Evolutionary conservation across 176 grass and related monocot species (phyloP), one percentile per base, ranked within the genome.

Genomic region (Triticum timopheevii): DNA sequence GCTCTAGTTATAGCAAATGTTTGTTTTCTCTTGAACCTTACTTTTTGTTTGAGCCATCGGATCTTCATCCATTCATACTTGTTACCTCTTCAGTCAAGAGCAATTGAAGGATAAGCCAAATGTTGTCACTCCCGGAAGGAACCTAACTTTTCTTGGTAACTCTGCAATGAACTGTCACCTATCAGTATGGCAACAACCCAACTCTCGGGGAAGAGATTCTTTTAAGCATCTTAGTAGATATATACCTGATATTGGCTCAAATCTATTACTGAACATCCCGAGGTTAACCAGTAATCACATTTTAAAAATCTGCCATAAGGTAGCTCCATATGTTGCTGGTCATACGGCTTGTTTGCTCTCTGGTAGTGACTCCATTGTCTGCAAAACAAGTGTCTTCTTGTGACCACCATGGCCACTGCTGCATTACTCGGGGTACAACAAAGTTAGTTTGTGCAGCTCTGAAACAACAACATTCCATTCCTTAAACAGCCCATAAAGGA

Each of bases 21-120:
- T 13, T 13, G 44, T 47, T 47, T 13, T 47, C 42, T 47, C 44
- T 47, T 47, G 44, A 47, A 47, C 44, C 11, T 13, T 47, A 12
- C 3, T 1, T 47, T 47, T 47, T 47, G 11, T 13, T 44, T 44
- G 11, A 47, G 12, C 44, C 11, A 0, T 4, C 12, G 49, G 13
- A 52, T 52, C 49, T 16, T 52, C 49, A 52, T 52, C 15, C 15
- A 15, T 5, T 92, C 5, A 77, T 73, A 23, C 50, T 39, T 81
- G 67, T 79, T 49, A 34, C 73, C 69, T 87, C 25, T 90, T 80
- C 76, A 35, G 92, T 83, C 84, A 94, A 79, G 95, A 89, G 65
- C 10, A 89, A 65, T 82, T 89, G 22, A 92, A 94, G 85, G 86
- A 96, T 38, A 98, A 83, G 78, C 75, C 92, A 88, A 87, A 89